Conservation (phyloP, 2,329 filamentous ascomycete genomes). For the Knufia fluminis region DNA sequence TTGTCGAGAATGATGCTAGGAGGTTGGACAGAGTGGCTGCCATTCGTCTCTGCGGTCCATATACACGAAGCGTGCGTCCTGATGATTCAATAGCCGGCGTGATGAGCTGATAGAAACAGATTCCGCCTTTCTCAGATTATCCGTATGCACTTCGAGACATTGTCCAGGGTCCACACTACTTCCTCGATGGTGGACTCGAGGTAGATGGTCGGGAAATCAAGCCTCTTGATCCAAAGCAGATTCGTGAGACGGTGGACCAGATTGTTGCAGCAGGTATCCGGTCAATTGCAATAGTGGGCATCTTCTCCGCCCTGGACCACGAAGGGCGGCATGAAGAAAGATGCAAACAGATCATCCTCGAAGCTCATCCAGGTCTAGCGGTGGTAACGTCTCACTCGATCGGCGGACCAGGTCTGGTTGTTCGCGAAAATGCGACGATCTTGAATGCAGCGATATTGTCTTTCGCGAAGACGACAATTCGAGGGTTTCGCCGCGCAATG, state of each 20-base stretch:
- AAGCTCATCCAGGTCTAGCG: slow-evolving; percentile 28
- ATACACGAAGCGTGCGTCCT: slow-evolving; percentile 29
- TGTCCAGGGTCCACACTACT: slow-evolving; percentile 34
- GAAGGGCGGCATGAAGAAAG: slow-evolving; percentile 34
- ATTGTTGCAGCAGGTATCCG: slow-evolving; percentile 32
- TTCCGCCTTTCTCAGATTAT: slow-evolving; percentile 41
- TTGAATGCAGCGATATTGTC: slow-evolving; percentile 53
- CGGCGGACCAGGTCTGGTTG: slow-evolving; percentile 39
- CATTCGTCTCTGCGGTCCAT: slow-evolving; percentile 39
- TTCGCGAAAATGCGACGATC: slow-evolving; percentile 57
- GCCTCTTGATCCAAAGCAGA: slow-evolving; percentile 31
- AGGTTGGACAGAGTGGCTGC: slow-evolving; percentile 39
- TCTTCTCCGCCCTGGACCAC: slow-evolving; percentile 41
- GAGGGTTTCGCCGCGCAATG: slow-evolving; percentile 47
- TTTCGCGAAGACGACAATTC: slow-evolving; percentile 50
- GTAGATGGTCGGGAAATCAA: slow-evolving; percentile 42
- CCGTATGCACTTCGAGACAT: slow-evolving; percentile 34
- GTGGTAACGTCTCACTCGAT: slow-evolving; percentile 39
- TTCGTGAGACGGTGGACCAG: slow-evolving; percentile 27
- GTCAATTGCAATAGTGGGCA: slow-evolving; percentile 36
- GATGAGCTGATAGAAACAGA: slow-evolving; percentile 15
- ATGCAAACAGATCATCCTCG: slow-evolving; percentile 31
- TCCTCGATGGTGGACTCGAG: slow-evolving; percentile 40
- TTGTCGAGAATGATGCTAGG: slow-evolving; percentile 38
- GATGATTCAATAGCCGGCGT: background rate